A percentile compares a stretch with the other conserved stretches of the same genome.
Evolutionary conservation across 176 grass and related monocot species (phyloP).

Genomic region (Oropetium thomaeum): DNA sequence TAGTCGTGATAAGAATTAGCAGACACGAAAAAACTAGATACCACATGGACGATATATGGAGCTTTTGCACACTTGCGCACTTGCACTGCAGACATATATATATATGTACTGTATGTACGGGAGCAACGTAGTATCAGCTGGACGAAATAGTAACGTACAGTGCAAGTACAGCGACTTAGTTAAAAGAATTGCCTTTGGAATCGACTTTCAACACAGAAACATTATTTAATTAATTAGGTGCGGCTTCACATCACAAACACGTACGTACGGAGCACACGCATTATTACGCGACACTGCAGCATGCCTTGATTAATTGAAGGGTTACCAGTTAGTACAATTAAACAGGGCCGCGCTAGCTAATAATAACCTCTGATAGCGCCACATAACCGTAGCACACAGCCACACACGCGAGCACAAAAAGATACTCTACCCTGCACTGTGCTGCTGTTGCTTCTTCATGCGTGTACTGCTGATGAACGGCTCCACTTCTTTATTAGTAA

Average conservation of each 20-base stretch:
- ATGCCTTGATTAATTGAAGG: constrained; percentile 34
- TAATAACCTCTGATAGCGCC: constrained; percentile 15
- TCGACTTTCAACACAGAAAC: background rate
- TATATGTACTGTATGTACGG: background rate
- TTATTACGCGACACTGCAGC: background rate
- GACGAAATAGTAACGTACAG: background rate
- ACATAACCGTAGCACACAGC: background rate
- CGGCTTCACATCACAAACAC: constrained; percentile 2
- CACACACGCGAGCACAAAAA: constrained; percentile 1
- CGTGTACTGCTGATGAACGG: too few species aligned
- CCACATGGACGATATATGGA: too few species aligned
- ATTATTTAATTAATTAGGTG: too few species aligned
- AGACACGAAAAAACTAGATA: too few species aligned
- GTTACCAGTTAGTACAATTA: constrained; percentile 21
- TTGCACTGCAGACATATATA: too few species aligned
- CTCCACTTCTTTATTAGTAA: background rate
- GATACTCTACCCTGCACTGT: background rate
- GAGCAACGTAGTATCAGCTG: background rate
- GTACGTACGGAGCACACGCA: background rate
- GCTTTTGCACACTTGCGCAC: too few species aligned
- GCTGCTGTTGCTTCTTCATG: background rate
- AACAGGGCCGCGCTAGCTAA: background rate
- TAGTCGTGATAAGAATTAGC: too few species aligned
- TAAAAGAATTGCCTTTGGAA: background rate
- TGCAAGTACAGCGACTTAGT: background rate